phyloP scores from a whole-genome alignment of 2,329 filamentous ascomycete genomes.

The Monosporascus sp. region DNA sequence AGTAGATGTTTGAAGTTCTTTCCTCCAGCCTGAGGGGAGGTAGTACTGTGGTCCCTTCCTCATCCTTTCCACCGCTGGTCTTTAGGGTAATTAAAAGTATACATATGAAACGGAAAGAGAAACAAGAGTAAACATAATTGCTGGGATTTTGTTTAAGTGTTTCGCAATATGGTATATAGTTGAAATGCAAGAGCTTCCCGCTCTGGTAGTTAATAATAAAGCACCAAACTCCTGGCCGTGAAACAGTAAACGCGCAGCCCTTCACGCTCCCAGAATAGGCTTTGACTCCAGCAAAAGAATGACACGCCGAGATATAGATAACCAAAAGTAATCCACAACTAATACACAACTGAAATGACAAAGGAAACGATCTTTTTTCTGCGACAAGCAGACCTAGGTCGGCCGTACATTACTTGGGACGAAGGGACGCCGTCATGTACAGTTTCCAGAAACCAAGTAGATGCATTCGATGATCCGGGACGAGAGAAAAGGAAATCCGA shows the following conservation, averaged over 20 bases:
- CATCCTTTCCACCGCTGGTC: not conserved
- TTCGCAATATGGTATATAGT: conserved; percentile 17
- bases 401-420: not conserved
- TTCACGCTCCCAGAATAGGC: not conserved
- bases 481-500: conserved; percentile 10
- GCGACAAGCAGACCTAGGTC: not conserved
- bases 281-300: too few species aligned
- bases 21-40: not conserved
- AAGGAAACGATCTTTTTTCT: not conserved
- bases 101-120: conserved; percentile 4
- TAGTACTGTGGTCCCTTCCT: not conserved
- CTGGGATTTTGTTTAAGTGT: conserved; percentile 7
- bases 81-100: not conserved
- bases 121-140: conserved; percentile 6
- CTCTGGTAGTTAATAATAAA: conserved; percentile 3
- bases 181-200: not conserved
- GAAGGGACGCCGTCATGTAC: not conserved
- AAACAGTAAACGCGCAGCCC: not conserved
- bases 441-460: conserved; percentile 3
- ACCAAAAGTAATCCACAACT: not conserved
- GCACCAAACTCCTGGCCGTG: conserved; percentile 7
- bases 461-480: conserved; percentile 3
- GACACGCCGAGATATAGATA: not conserved
- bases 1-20: too few species aligned
- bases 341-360: not conserved